phyloP scores from a whole-genome alignment of 352 stramenopile species.

The Hyaloperonospora arabidopsidis region DNA sequence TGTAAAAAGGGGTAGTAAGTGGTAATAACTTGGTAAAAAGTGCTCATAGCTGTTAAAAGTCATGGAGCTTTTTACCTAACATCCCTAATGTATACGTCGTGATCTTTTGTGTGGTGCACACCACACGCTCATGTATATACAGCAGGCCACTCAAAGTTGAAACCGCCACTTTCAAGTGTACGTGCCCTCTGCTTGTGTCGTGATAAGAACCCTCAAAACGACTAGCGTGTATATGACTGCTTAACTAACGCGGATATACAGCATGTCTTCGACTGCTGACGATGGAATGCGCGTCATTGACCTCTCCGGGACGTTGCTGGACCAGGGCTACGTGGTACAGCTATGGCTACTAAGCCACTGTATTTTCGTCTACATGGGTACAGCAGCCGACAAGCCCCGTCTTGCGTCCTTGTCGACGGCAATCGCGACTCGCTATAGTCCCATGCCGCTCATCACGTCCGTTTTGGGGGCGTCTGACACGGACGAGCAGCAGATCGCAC shows the following conservation, averaged over 20 bases:
- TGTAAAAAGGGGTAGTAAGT: too few species aligned
- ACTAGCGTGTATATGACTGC: background rate
- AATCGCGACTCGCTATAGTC: conserved; percentile 66
- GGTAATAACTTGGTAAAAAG: too few species aligned
- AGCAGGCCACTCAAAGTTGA: too few species aligned
- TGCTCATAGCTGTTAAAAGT: too few species aligned
- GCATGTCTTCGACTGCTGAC: conserved; percentile 13
- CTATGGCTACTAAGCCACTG: conserved; percentile 61
- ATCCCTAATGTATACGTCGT: too few species aligned
- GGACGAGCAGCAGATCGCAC: conserved; percentile 77
- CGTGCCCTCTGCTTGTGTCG: too few species aligned
- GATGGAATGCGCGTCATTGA: conserved; percentile 39
- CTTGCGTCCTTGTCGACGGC: conserved; percentile 57
- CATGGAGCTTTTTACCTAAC: too few species aligned
- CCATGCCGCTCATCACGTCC: conserved; percentile 72
- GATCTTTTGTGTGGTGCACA: too few species aligned
- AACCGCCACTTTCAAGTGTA: too few species aligned
- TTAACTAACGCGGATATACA: conserved; percentile 11
- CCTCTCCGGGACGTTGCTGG: conserved; percentile 45
- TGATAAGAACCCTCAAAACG: too few species aligned
- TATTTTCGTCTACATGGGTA: conserved; percentile 77
- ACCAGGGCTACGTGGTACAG: conserved; percentile 63
- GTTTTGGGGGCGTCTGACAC: conserved; percentile 59
- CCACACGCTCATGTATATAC: too few species aligned
- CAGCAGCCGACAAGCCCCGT: conserved; percentile 34